Evolutionary conservation across 306 rosid species (phyloP).

Genomic region (Corylus heterophylla): DNA sequence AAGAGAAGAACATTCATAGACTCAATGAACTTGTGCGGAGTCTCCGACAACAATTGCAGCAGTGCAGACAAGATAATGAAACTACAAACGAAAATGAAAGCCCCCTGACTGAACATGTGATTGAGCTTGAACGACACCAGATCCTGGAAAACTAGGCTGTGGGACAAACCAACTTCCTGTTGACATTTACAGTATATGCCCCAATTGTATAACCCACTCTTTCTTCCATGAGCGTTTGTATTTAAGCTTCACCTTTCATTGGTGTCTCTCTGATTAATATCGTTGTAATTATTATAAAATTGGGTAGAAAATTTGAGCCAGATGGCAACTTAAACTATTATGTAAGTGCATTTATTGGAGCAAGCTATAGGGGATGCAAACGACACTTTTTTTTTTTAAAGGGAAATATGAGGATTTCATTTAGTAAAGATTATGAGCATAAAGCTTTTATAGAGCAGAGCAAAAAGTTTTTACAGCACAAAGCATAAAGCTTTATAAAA

Average conservation of each 20-base stretch:
- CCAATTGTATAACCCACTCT: constrained; percentile 22
- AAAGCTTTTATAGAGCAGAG: too few relatives aligned
- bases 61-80: constrained; percentile 52
- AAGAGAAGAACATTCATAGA: constrained; percentile 72
- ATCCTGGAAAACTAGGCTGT: constrained; percentile 53
- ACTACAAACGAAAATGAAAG: constrained; percentile 44
- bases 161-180: constrained; percentile 1
- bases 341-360: too few relatives aligned
- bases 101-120: constrained; percentile 47
- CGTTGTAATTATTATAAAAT: neutral
- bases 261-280: neutral
- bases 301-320: neutral
- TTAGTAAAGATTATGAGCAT: too few relatives aligned
- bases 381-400: too few relatives aligned
- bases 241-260: neutral
- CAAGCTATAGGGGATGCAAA: too few relatives aligned
- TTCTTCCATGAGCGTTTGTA: neutral
- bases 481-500: too few relatives aligned
- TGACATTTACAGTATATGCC: constrained; percentile 10
- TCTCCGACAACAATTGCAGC: constrained; percentile 67
- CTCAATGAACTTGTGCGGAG: constrained; percentile 68
- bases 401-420: too few relatives aligned
- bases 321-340: neutral
- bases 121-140: constrained; percentile 60
- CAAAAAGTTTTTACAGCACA: too few relatives aligned